Percentiles rank a stretch among this genome's conserved stretches.
These are phyloP conservation scores for Xylaria flabelliformis DNA, from an alignment of 495 filamentous ascomycete genomes.

Conservation along the genomic window DNA sequence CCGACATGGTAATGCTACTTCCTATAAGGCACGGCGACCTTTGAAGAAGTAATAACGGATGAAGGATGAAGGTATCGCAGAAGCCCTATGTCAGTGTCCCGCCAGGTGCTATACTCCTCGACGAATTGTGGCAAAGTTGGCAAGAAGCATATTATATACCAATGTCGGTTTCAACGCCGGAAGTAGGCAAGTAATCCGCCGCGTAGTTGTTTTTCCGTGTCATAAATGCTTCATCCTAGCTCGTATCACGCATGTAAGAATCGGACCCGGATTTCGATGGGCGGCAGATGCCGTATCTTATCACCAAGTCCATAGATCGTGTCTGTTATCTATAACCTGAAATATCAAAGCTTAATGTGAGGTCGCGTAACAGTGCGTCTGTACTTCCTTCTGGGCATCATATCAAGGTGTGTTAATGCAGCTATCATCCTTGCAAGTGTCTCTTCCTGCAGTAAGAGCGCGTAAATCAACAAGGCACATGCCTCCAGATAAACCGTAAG, in stretches of 20 bases:
- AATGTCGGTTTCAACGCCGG: not conserved
- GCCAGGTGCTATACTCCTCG: not conserved
- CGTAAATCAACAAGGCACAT: not conserved
- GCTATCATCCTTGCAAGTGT: constrained; percentile 4
- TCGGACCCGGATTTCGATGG: not conserved
- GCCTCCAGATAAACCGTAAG: not conserved
- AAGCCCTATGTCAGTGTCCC: not conserved
- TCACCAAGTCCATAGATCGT: not conserved
- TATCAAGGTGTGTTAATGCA: constrained; percentile 16
- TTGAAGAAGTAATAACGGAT: not conserved
- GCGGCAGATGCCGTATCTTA: constrained; percentile 9
- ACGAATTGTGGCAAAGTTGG: not conserved
- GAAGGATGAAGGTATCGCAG: not conserved
- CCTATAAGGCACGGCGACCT: not conserved
- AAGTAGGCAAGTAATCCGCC: not conserved
- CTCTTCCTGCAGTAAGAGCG: not conserved
- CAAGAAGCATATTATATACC: constrained; percentile 18
- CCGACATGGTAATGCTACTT: constrained; percentile 18
- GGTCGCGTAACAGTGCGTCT: not conserved
- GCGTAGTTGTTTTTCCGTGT: not conserved
- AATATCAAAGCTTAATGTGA: constrained; percentile 4
- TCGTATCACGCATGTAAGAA: not conserved
- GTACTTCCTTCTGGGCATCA: not conserved
- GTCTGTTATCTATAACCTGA: not conserved
- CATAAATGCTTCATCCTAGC: constrained; percentile 1